Conservation (phyloP, 148 eudicot species). For the Rhododendron kiyosumense region DNA sequence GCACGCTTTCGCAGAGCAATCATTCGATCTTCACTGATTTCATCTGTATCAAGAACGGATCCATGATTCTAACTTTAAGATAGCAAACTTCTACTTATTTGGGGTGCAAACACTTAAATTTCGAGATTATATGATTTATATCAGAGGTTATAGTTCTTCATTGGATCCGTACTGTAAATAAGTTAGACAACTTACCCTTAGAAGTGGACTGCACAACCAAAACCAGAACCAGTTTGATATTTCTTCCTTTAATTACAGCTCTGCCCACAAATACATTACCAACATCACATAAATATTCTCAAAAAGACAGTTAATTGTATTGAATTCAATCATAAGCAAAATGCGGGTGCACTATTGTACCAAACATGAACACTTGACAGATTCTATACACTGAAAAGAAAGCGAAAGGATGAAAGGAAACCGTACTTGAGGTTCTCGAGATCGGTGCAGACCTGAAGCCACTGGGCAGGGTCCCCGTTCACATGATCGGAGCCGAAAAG, state of each 20-base stretch:
- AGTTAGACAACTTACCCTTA: slow-evolving; percentile 39
- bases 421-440: slow-evolving; percentile 78
- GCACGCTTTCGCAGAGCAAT: slow-evolving; percentile 89
- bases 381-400: neutral
- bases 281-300: neutral
- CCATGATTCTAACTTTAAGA: neutral
- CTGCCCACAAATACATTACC: slow-evolving; percentile 32
- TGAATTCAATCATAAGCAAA: neutral
- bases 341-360: neutral
- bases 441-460: slow-evolving; percentile 77
- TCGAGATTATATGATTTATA: neutral
- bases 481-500: slow-evolving; percentile 53
- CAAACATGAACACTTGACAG: neutral
- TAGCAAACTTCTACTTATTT: neutral
- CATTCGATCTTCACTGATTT: slow-evolving; percentile 77
- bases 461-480: slow-evolving; percentile 84
- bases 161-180: neutral
- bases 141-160: neutral
- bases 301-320: neutral
- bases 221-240: slow-evolving; percentile 70
- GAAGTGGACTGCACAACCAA: slow-evolving; percentile 53
- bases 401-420: neutral
- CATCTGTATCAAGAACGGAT: slow-evolving; percentile 44
- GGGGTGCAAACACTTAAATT: neutral
- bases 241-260: slow-evolving; percentile 57